Base-by-base conservation (phyloP, 768 basidiomycete species). In the Cubamyces lactineus region DNA sequence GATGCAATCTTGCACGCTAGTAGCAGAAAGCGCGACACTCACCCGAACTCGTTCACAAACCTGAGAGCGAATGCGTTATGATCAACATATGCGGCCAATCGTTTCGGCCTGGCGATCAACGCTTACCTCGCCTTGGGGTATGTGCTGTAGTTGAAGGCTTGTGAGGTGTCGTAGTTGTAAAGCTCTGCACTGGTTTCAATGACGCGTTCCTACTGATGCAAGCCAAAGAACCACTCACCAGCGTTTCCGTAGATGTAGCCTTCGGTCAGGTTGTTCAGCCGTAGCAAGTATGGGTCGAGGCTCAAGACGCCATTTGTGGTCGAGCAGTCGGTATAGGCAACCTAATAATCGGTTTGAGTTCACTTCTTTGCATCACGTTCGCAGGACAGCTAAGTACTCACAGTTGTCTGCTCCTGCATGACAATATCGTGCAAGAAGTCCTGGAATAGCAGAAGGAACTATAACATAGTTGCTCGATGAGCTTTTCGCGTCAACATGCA, bases 1-100 rank as follows among this genome's bases (percentile, higher is more conserved):
- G 56, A 43, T 26, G 6, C 1, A 21, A 6, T 23, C 21, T 1
- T 26, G 15, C 16, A 7, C 19, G 11, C 9, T 15, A 49, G 23
- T 19, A 17, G 23, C 5, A 30, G 7, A 5, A 3, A 23, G n/a
- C 2, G 34, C 9, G 9, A 34, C 5, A 43, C 62, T 21, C 57
- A 83, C 80, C 84, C 84, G 56, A 86, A 86, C 64, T 86, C 84
- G 63, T 85, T 85, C 45, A 85, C 76, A 57, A 85, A 86, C 48
- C 84, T 58, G 7, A 28, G 17, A 42, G 26, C 9, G 13, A 0
- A 9, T 56, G 43, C 53, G 34, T 46, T 9, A 42, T 23, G 34
- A 34, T 34, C 9, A 34, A 9, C 9, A 34, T 6, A 34, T 6
- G 28, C 28, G 28, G 11, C 34, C 40, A 51, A 49, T 4, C 4